Percentiles rank a stretch among this genome's conserved stretches.
These are phyloP conservation scores for Phaeophleospora eucalypticola DNA, from an alignment of 2,329 filamentous ascomycete genomes.

Conservation along the genomic window DNA sequence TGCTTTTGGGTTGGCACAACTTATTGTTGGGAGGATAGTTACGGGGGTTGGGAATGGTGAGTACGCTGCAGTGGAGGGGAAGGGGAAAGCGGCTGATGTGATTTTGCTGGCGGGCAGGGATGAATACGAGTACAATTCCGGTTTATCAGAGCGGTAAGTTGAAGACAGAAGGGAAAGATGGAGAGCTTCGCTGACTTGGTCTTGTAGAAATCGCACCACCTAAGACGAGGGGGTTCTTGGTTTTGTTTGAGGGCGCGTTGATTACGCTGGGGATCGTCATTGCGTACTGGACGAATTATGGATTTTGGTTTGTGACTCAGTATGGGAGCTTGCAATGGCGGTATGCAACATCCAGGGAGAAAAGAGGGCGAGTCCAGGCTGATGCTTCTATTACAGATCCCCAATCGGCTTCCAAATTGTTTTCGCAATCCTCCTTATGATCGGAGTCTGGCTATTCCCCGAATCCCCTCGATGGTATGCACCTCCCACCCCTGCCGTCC, in stretches of 20 bases:
- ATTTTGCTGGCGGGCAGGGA: too few species aligned
- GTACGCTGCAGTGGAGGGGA: too few species aligned
- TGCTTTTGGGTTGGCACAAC: constrained; percentile 42
- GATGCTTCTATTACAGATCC: too few species aligned
- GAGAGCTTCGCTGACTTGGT: too few species aligned
- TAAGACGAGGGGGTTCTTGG: constrained; percentile 86
- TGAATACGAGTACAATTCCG: constrained; percentile 37
- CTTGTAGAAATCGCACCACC: constrained; percentile 63
- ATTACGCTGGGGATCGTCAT: constrained; percentile 50
- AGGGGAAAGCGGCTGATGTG: too few species aligned
- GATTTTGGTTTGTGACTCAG: constrained; percentile 34
- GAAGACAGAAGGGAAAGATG: too few species aligned
- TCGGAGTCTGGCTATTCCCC: constrained; percentile 47
- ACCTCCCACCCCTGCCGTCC: neutral
- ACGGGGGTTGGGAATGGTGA: constrained; percentile 44
- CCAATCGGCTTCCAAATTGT: constrained; percentile 52
- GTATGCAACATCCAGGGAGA: too few species aligned
- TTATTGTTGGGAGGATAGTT: constrained; percentile 51
- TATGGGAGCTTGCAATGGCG: constrained; percentile 44
- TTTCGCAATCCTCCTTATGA: constrained; percentile 46
- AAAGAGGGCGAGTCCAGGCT: too few species aligned
- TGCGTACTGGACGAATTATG: constrained; percentile 47
- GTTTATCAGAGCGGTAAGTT: constrained; percentile 40
- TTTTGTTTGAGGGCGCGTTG: constrained; percentile 90
- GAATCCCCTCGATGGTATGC: constrained; percentile 55